These are phyloP conservation scores for Backusella psychrophila DNA, from an alignment of 192 early-diverging fungal species.

Conservation along the genomic window DNA sequence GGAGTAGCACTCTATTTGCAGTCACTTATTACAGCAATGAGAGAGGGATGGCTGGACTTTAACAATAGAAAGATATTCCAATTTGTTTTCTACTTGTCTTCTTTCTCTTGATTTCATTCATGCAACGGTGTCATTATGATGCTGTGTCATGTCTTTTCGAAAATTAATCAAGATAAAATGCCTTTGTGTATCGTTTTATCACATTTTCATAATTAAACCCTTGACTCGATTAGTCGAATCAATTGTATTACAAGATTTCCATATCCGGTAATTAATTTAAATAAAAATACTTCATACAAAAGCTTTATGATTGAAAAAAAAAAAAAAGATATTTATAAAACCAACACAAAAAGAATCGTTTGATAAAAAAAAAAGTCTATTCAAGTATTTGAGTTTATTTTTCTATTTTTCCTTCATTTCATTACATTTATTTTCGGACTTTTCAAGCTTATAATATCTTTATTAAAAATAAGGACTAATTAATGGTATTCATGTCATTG, in stretches of 20 bases:
- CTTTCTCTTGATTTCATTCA: neutral
- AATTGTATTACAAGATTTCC: too few species aligned
- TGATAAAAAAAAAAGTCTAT: too few species aligned
- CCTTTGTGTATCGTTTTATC: too few species aligned
- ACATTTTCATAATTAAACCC: neutral
- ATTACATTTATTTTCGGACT: neutral
- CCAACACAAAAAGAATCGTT: too few species aligned
- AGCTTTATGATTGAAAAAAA: neutral
- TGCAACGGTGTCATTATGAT: neutral
- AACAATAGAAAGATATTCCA: neutral
- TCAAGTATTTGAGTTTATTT: too few species aligned
- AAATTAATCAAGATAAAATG: too few species aligned
- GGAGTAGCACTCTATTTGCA: neutral
- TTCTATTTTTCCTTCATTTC: neutral
- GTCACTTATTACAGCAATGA: neutral
- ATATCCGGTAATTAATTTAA: too few species aligned
- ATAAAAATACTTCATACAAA: neutral
- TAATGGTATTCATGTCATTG: neutral
- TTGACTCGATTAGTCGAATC: neutral
- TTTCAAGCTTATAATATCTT: neutral
- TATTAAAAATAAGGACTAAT: neutral
- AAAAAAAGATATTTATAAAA: too few species aligned
- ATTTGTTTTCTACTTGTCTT: neutral
- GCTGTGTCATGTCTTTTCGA: neutral
- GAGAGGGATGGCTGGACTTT: neutral